Base-by-base conservation (phyloP, 805 yeast species). In the Kazachstania kunashirensis region DNA sequence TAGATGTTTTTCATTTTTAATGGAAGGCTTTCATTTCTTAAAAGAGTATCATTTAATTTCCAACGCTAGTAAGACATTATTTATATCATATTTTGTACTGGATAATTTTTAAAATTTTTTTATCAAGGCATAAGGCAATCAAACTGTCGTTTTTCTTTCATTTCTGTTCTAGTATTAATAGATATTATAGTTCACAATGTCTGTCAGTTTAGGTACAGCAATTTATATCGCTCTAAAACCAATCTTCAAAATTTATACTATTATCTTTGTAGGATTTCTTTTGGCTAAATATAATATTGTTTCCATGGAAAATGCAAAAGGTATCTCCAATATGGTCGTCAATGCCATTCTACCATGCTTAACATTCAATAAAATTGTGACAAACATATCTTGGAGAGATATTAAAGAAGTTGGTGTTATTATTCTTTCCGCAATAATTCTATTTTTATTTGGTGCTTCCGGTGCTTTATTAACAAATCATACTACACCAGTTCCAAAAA, bases 171-270 rank as follows among this genome's bases (percentile, higher is more conserved):
- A n/a, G n/a, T n/a, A n/a, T n/a, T n/a, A n/a, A n/a, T n/a, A n/a
- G n/a, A n/a, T n/a, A n/a, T n/a, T n/a, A n/a, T n/a, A n/a, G n/a
- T n/a, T n/a, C n/a, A n/a, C n/a, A n/a, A 36, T 37, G 40, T 15
- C 34, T 12, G 29, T 55, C 16, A 39, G 43, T 19, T 47, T 79
- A 23, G 89, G 92, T 13, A 67, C 68, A 27, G 75, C 84, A 25
- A 79, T 85, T 5, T 84, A 80, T 61, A 70, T 84, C 17, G 75
- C 94, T 0, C 78, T 80, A 38, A 84, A 84, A 63, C 95, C 95
- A n/a, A 78, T 84, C 40, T 68, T 84, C 59, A 85, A 85, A 58
- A 81, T 84, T 45, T 81, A 84, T 50, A 61, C 81, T 46, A 79
- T 82, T 52, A 71, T 82, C 5, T 75, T 68, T 4, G 59, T 76